Percentiles rank a stretch among this genome's conserved stretches.
phyloP scores from a whole-genome alignment of 257 asterid species.

The Schizonepeta tenuifolia region DNA sequence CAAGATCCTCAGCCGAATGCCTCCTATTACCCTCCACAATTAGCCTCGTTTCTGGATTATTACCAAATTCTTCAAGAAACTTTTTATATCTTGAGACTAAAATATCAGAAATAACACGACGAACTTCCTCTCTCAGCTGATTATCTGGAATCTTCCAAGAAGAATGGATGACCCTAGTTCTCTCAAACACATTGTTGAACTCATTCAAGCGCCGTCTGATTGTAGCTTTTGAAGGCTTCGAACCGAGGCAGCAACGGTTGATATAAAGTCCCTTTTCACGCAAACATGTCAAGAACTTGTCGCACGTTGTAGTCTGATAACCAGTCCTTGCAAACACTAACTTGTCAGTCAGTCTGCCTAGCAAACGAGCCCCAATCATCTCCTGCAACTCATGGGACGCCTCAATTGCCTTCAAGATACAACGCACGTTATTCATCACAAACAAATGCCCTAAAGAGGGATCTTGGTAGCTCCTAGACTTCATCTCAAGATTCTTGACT shows the following conservation, averaged over 20 bases:
- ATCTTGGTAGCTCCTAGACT: conserved; percentile 26
- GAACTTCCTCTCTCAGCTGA: conserved; percentile 37
- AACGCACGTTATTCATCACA: conserved; percentile 47
- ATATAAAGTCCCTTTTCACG: conserved; percentile 36
- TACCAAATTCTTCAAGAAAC: conserved; percentile 36
- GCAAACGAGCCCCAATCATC: conserved; percentile 40
- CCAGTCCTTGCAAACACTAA: background rate
- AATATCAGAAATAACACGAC: conserved; percentile 9
- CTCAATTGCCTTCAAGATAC: conserved; percentile 34
- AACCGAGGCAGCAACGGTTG: conserved; percentile 22
- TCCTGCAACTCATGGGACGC: conserved; percentile 31
- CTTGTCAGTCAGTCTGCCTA: conserved; percentile 19
- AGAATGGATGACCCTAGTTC: background rate
- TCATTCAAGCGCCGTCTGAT: conserved; percentile 33
- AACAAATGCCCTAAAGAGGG: conserved; percentile 38
- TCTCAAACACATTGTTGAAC: conserved; percentile 42
- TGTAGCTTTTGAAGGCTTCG: conserved; percentile 30
- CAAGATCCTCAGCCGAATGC: conserved; percentile 41
- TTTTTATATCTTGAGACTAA: conserved; percentile 39
- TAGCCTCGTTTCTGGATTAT: conserved; percentile 18
- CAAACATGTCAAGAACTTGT: conserved; percentile 41
- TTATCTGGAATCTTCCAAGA: conserved; percentile 40
- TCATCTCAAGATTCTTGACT: conserved; percentile 31
- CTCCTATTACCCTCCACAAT: conserved; percentile 25
- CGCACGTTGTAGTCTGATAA: conserved; percentile 33